Evolutionary conservation across 331 rosid species (phyloP).

Genomic region (Pyrus hybrid): DNA sequence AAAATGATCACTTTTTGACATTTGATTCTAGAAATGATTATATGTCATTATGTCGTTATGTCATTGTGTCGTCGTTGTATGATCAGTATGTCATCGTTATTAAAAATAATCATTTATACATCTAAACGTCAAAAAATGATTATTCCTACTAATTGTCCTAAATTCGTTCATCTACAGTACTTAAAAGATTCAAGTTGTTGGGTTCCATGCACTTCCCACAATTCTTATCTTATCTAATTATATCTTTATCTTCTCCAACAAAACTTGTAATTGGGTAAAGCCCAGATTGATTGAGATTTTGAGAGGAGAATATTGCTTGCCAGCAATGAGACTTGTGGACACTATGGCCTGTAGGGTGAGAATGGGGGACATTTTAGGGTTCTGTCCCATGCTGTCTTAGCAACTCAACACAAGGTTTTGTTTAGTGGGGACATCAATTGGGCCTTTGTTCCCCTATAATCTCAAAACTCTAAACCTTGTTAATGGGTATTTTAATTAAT

Average conservation of each 20-base stretch:
- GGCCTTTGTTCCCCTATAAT: constrained; percentile 9
- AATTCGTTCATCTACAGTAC: too few relatives aligned
- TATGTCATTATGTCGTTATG: too few relatives aligned
- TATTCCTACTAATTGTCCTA: too few relatives aligned
- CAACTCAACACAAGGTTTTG: constrained; percentile 1
- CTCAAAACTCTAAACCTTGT: not conserved
- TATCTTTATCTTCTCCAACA: not conserved
- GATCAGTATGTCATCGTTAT: too few relatives aligned
- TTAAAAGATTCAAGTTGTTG: not conserved
- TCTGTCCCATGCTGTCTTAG: constrained; percentile 33
- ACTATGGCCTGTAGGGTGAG: constrained; percentile 15
- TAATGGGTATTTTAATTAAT: not conserved
- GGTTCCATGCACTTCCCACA: not conserved
- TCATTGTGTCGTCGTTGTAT: too few relatives aligned
- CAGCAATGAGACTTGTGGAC: constrained; percentile 21
- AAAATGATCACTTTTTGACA: too few relatives aligned
- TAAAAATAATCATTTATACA: too few relatives aligned
- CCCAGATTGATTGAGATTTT: not conserved
- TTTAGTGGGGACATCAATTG: constrained; percentile 34
- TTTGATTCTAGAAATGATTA: too few relatives aligned
- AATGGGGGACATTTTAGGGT: constrained; percentile 8
- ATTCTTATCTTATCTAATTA: not conserved
- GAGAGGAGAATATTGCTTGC: constrained; percentile 18
- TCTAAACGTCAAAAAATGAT: too few relatives aligned
- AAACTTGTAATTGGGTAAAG: not conserved